Base-by-base conservation (phyloP, 225 moss, liverwort and hornwort genomes). In the Anthoceros angustus region DNA sequence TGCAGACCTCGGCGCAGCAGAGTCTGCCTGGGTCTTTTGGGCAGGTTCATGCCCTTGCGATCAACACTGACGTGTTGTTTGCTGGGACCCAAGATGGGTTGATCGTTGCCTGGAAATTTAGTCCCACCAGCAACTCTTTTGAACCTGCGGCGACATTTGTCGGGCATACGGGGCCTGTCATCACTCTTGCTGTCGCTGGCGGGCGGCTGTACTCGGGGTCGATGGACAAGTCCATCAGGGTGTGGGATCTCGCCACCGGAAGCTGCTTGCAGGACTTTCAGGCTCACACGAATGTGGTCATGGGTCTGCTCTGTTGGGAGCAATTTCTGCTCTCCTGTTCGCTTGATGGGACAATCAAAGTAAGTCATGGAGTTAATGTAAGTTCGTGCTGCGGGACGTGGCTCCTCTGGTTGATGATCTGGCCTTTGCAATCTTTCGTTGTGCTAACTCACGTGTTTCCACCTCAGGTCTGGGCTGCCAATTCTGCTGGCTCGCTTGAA, bases 301-400 rank as follows among this genome's bases (percentile, higher is more conserved):
- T 98, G 98, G 86, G 89, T 62, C 84, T 98, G 63, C 77, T 98
- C 21, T 77, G 86, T 74, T 98, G 98, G 98, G 98, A 98, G 69
- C 85, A 79, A 42, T 98, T 92, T 68, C 70, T 98, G 62, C 81
- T 98, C 41, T 98, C 98, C 5, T 92, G 89, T 75, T 89, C 89
- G 25, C 78, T 98, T 26, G 98, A 98, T 67, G 98, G 98, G 73
- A 92, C 92, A 64, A 81, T 98, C 41, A 82, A 82, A 80, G 95
- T 78, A 42, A 70, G 86, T 38, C n/a, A n/a, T n/a, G n/a, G n/a
- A n/a, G n/a, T n/a, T n/a, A n/a, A n/a, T n/a, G n/a, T n/a, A n/a
- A n/a, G n/a, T n/a, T n/a, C n/a, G n/a, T n/a, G n/a, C n/a, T n/a
- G n/a, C n/a, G n/a, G n/a, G n/a, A n/a, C n/a, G n/a, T n/a, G n/a